Evolutionary conservation across 1,284 basidiomycete species (phyloP), one percentile per base, ranked within the genome.

Genomic region (Anthracocystis panici-leucophaei): DNA sequence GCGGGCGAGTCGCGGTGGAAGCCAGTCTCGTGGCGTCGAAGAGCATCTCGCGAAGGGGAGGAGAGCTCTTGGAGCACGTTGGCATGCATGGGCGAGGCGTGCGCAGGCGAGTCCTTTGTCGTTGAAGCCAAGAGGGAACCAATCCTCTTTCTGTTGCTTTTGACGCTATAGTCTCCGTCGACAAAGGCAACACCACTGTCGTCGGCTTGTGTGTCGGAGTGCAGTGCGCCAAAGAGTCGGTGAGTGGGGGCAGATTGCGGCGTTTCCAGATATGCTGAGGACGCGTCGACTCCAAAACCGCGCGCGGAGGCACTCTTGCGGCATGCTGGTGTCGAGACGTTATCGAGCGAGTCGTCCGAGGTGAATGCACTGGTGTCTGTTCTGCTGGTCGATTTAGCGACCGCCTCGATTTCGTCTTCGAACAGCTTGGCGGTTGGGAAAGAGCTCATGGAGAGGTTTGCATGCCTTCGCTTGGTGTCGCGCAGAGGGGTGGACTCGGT

Each of bases 101-200:
- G 45, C 25, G 42, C 25, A 25, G 57, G 58, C 12, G 58, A 62
- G 10, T 71, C 68, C 45, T 58, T 65, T 21, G 54, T 40, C 18
- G 56, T 23, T 3, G 59, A 44, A 8, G 25, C 61, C 42, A 60
- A 41, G 20, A 56, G 9, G 8, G 65, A 55, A 27, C 54, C 53
- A 38, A 60, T 57, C 31, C 61, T 65, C 62, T 68, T 74, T 16
- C 57, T 45, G 27, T 57, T 63, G 53, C 66, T 75, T 38, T 69
- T 75, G 55, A 61, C 42, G 41, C 61, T 59, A 7, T 57, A 45
- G 12, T 61, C 65, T 18, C 54, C 63, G 23, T 77, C 75, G 35
- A 48, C 59, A 45, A 77, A 77, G 12, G 75, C 75, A 8, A 77
- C 75, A 46, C 75, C 75, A 54, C 75, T 77, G 45, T 77, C 75